These are phyloP conservation scores for Tripterygium wilfordii DNA, from an alignment of 177 flowering plant genomes.

Conservation along the genomic window DNA sequence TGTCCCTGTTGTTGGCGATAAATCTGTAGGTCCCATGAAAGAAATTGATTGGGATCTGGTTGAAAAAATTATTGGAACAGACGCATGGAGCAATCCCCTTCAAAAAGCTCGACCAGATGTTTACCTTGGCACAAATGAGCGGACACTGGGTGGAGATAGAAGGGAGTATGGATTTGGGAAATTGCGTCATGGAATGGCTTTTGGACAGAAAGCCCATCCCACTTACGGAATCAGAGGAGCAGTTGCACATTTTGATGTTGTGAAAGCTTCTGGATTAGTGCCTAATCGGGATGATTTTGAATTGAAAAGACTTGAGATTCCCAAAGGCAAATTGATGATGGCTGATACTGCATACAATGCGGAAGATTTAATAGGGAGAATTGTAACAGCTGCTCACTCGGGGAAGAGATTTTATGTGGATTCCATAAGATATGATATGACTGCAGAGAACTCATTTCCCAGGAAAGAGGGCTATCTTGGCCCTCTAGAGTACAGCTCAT, in stretches of 20 bases:
- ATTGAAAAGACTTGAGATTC: constrained; percentile 19
- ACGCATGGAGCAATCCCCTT: constrained; percentile 93
- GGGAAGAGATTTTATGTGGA: constrained; percentile 98
- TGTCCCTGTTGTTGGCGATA: constrained; percentile 62
- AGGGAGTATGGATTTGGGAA: constrained; percentile 99
- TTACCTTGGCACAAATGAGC: constrained; percentile 94
- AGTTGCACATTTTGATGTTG: constrained; percentile 91
- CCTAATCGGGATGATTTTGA: constrained; percentile 40
- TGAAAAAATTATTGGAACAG: constrained; percentile 40
- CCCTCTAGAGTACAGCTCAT: constrained; percentile 93
- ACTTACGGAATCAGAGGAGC: constrained; percentile 99
- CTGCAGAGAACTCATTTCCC: constrained; percentile 91
- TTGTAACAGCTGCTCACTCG: constrained; percentile 98
- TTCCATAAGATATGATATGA: constrained; percentile 82
- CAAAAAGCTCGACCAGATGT: constrained; percentile 98
- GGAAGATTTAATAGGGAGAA: constrained; percentile 73
- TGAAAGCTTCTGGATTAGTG: constrained; percentile 85
- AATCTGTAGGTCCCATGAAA: constrained; percentile 40
- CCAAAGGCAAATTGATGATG: constrained; percentile 54
- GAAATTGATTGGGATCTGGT: constrained; percentile 81
- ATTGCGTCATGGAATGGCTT: constrained; percentile 84
- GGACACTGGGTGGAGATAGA: constrained; percentile 92
- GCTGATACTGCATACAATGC: constrained; percentile 58
- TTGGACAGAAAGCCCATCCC: constrained; percentile 88
- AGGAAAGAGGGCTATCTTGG: constrained; percentile 99